phyloP scores from a whole-genome alignment of 495 filamentous ascomycete genomes.

The Xylaria castorea region DNA sequence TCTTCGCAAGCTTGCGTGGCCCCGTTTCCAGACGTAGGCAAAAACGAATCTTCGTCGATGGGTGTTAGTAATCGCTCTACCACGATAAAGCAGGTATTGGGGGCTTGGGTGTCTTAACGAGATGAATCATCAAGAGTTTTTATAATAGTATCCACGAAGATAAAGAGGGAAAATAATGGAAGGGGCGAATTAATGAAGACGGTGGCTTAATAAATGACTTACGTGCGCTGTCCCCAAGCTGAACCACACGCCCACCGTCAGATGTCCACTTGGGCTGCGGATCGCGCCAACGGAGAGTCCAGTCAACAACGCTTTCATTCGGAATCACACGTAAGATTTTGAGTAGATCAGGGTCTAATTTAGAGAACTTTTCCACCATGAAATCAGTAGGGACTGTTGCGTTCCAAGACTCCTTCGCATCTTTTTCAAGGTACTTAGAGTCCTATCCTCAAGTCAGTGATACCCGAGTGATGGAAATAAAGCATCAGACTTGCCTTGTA shows the following conservation, averaged over 20 bases:
- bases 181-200: neutral
- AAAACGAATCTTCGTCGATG: neutral
- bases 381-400: neutral
- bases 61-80: neutral
- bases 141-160: neutral
- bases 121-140: neutral
- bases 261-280: constrained; percentile 66
- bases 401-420: constrained; percentile 1
- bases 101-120: neutral
- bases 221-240: constrained; percentile 69
- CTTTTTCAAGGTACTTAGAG: neutral
- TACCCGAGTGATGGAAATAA: neutral
- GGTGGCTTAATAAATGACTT: constrained; percentile 43
- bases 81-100: neutral
- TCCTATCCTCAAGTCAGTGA: neutral
- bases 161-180: neutral
- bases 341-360: neutral
- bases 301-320: constrained; percentile 45
- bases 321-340: neutral
- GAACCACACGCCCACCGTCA: constrained; percentile 57
- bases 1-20: constrained; percentile 73
- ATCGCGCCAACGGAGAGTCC: constrained; percentile 67
- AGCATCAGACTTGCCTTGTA: neutral
- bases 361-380: constrained; percentile 4
- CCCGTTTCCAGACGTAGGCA: constrained; percentile 67